A percentile compares a stretch with the other conserved stretches of the same genome.
These are phyloP conservation scores for Aphanocladium album DNA, from an alignment of 2,329 filamentous ascomycete genomes.

Conservation along the genomic window DNA sequence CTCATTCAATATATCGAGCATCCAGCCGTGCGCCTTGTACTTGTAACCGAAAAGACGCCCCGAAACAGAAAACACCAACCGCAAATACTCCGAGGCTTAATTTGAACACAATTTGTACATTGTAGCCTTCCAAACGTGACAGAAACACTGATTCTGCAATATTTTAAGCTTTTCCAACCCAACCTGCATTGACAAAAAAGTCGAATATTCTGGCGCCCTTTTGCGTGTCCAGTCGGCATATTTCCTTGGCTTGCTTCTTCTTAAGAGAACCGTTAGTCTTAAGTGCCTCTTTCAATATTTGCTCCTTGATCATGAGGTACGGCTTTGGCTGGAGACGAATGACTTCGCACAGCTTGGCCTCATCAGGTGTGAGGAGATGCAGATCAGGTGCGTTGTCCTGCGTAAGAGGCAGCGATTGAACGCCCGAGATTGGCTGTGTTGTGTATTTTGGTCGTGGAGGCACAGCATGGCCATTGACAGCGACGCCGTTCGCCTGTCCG, in stretches of 20 bases:
- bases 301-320: slow-evolving; percentile 91
- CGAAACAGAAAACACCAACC: neutral
- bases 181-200: slow-evolving; percentile 88
- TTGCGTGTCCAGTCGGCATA: slow-evolving; percentile 75
- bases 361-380: slow-evolving; percentile 79
- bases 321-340: slow-evolving; percentile 88
- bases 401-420: slow-evolving; percentile 61
- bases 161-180: slow-evolving; percentile 79
- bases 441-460: slow-evolving; percentile 46
- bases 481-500: slow-evolving; percentile 38
- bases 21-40: neutral
- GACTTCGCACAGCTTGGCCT: slow-evolving; percentile 78
- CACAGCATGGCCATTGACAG: slow-evolving; percentile 29
- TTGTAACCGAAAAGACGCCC: neutral
- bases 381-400: slow-evolving; percentile 75
- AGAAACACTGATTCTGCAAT: neutral
- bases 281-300: slow-evolving; percentile 83
- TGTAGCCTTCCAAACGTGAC: neutral
- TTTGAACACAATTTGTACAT: neutral
- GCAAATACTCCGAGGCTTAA: neutral
- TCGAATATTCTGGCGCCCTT: slow-evolving; percentile 88
- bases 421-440: slow-evolving; percentile 53
- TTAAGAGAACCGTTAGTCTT: slow-evolving; percentile 84
- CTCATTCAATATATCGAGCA: neutral
- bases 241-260: slow-evolving; percentile 87